Evolutionary conservation across 169 alveolate genomes (phyloP), one percentile per base, ranked within the genome.

Genomic region (Pseudocohnilembus persalinus): DNA sequence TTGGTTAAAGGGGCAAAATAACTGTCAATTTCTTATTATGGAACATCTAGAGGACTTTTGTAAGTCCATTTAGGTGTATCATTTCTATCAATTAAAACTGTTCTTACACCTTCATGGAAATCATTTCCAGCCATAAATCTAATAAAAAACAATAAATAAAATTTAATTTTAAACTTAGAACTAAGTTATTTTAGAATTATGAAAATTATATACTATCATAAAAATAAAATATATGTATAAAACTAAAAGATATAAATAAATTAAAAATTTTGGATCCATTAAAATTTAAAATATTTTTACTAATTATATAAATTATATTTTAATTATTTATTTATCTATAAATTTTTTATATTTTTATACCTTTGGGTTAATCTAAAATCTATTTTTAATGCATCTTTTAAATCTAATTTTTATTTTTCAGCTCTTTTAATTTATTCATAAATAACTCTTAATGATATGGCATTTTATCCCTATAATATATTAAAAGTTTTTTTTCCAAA

Each of bases 71-170:
- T 74, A 6, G 98, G 98, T 30, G 82, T 82, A 73, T 89, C 90
- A 83, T 91, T 95, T 83, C 93, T 96, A 82, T 92, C 96, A 27
- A 96, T 81, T n/a, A 96, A 91, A 0, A 88, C 85, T 1, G 96
- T 94, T 78, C 96, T 90, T 31, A 94, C 95, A n/a, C 98, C 98
- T 82, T 96, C 96, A 79, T 84, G 89, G 77, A 94, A 93, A 73
- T 94, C 97, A 63, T 88, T 81, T 20, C 90, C 94, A 28, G 77
- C 85, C 88, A 88, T 88, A 82, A 94, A 92, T 33, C 90, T 86
- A 73, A 25, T 16, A 0, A n/a, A 31, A 0, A 26, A 29, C 20
- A 4, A 63, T 34, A 28, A 49, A 35, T 35, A 34, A 34, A n/a
- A 32, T 34, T 76, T 31, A 0, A 29, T 0, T 0, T 76, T 15